Base-by-base conservation (phyloP, 768 basidiomycete species). In the Sporobolomyces roseus region DNA sequence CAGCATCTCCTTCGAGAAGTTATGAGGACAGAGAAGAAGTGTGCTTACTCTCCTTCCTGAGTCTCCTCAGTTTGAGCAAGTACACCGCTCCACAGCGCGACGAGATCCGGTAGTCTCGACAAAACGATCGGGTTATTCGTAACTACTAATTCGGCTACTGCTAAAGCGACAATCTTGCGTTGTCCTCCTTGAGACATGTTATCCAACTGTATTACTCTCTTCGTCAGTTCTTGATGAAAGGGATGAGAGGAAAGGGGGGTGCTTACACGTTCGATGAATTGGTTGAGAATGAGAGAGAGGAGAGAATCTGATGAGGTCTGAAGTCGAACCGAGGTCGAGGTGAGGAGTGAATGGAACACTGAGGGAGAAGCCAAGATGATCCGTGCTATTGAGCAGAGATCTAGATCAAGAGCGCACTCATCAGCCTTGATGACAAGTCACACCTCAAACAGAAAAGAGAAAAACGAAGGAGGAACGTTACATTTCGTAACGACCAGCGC, bases 51-150 rank as follows among this genome's bases (percentile, higher is more conserved):
- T 45, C 75, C 75, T 7, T n/a, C 36, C 4, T 54, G 65, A 33
- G 85, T 85, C 78, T 93, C 92, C 75, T 86, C 88, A 58, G 93
- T 82, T 77, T 93, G 91, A 19, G 87, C 88, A 61, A 93, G 86
- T 8, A 93, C 91, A 70, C 93, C 91, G 45, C 88, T 80, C 91
- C 91, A 94, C 33, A 92, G 79, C 74, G 90, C 88, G 78, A 90
- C 89, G 30, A 91, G 85, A 73, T 93, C 91, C 4, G 85, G 82
- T 30, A 94, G 79, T 25, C 88, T 83, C 35, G 83, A 81, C 14
- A 94, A 83, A 16, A 91, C 86, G 74, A 90, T 87, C 0, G 83
- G 82, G 27, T 85, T 84, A 17, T 85, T 89, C 0, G 90, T 90
- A 0, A 89, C 84, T 41, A 90, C 85, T 4, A 93, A 83, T 50